Percentiles rank a stretch among this genome's conserved stretches.
phyloP scores from a whole-genome alignment of 192 early-diverging fungal genomes.

The Spizellomyces sp. region DNA sequence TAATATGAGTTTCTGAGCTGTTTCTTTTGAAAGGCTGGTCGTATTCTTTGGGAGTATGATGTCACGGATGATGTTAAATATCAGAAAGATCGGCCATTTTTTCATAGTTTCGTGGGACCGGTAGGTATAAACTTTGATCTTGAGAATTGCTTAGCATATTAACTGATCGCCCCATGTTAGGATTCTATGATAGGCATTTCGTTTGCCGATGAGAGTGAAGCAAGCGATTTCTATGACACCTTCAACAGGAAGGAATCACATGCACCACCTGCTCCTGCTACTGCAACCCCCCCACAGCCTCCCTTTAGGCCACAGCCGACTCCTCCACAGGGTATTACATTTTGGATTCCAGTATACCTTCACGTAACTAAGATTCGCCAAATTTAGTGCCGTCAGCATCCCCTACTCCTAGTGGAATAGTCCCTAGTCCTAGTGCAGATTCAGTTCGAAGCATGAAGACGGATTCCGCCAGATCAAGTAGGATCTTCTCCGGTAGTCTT shows the following conservation, averaged over 20 bases:
- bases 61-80: constrained; percentile 44
- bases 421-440: constrained; percentile 5
- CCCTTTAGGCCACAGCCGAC: neutral
- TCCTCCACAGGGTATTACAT: too few species aligned
- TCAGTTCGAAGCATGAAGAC: constrained; percentile 3
- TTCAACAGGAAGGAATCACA: constrained; percentile 13
- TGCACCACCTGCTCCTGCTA: neutral
- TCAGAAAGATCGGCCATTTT: constrained; percentile 42
- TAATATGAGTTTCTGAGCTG: neutral
- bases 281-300: neutral
- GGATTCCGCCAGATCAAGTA: neutral
- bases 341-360: too few species aligned
- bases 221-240: constrained; percentile 37
- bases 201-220: constrained; percentile 56
- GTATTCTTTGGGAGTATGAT: constrained; percentile 24
- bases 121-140: constrained; percentile 20
- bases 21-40: constrained; percentile 11
- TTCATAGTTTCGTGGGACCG: constrained; percentile 52
- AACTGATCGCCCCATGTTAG: constrained; percentile 20
- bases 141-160: neutral
- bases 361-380: too few species aligned
- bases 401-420: neutral
- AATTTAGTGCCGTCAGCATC: neutral
- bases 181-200: constrained; percentile 45
- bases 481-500: neutral